phyloP scores from a whole-genome alignment of 495 filamentous ascomycete species.

The Letharia columbiana region DNA sequence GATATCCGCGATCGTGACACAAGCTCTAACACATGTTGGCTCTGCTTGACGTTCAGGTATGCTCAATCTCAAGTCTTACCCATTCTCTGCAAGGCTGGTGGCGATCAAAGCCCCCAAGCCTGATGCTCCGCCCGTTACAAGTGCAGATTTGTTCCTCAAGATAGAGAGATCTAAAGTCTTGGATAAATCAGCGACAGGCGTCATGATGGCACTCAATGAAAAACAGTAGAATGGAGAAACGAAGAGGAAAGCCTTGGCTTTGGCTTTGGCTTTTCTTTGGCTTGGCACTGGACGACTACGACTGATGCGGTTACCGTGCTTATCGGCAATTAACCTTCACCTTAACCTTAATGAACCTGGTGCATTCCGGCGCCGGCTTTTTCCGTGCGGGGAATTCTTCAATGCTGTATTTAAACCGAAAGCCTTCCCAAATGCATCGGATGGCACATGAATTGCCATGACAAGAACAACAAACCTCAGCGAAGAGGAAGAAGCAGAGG shows the following conservation, averaged over 20 bases:
- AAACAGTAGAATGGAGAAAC: background rate
- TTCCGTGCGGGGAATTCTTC: no score
- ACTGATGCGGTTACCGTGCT: no score
- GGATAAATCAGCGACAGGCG: background rate
- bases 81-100: conserved; percentile 8
- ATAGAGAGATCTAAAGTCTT: conserved; percentile 22
- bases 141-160: conserved; percentile 33
- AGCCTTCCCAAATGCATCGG: no score
- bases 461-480: conserved; percentile 2
- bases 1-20: conserved; percentile 28
- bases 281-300: no score
- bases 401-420: no score
- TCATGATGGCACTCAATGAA: background rate
- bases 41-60: background rate
- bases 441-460: background rate
- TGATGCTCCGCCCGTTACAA: conserved; percentile 39
- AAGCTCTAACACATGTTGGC: conserved; percentile 12
- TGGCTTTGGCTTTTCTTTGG: no score
- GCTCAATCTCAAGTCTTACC: background rate
- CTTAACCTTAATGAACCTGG: background rate
- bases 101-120: conserved; percentile 32
- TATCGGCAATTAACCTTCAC: no score
- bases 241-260: background rate
- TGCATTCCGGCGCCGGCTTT: background rate
- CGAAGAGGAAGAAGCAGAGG: conserved; percentile 10